Conservation (phyloP, 345 rosid species). For the Populus deltoides region DNA sequence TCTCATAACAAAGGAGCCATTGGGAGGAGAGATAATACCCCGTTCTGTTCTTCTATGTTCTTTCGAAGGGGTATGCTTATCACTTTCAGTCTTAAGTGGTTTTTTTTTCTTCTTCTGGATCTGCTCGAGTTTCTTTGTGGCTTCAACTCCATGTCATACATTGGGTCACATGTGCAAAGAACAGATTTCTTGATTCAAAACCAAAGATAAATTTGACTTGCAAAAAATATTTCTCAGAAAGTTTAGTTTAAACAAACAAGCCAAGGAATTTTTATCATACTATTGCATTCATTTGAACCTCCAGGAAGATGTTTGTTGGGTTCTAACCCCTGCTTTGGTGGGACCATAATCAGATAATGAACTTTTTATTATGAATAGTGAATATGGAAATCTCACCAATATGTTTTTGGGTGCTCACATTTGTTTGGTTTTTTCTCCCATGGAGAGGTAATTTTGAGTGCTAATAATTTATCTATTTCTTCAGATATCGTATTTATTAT, state of each 20-base stretch:
- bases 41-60: conserved; percentile 89
- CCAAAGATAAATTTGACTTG: background rate
- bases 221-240: background rate
- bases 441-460: background rate
- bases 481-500: conserved; percentile 85
- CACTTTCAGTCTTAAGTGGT: background rate
- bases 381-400: background rate
- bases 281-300: background rate
- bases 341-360: background rate
- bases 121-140: background rate
- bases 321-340: background rate
- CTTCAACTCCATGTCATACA: background rate
- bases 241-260: background rate
- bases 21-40: conserved; percentile 97
- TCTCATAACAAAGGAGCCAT: conserved; percentile 71
- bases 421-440: background rate
- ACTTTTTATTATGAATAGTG: background rate
- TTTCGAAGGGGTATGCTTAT: conserved; percentile 83
- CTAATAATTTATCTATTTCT: conserved; percentile 1
- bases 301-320: background rate
- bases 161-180: background rate
- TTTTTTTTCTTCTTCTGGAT: background rate
- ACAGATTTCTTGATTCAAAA: background rate
- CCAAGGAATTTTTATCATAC: background rate
- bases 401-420: background rate